phyloP scores from a whole-genome alignment of 768 basidiomycete species.

The Pulveroboletus frians region DNA sequence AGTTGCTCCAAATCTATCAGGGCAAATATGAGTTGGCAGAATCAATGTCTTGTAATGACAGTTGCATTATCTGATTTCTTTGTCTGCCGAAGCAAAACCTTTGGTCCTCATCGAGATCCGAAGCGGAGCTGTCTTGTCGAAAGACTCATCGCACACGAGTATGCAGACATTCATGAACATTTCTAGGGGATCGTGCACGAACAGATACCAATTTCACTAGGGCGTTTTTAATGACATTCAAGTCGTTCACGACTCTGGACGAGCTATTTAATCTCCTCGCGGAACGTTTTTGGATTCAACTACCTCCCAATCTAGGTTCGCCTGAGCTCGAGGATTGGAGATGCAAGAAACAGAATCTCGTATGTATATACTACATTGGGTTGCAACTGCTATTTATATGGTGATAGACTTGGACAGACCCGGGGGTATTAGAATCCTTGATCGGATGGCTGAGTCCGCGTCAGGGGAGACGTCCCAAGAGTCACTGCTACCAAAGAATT shows the following conservation, averaged over 20 bases:
- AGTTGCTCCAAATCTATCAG: too few relatives aligned
- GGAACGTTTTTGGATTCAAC: constrained; percentile 51
- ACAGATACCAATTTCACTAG: constrained; percentile 52
- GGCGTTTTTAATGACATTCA: constrained; percentile 67
- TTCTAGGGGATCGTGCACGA: constrained; percentile 1
- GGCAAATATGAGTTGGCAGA: too few relatives aligned
- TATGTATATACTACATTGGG: constrained; percentile 33
- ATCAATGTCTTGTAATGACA: too few relatives aligned
- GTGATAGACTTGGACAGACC: constrained; percentile 61
- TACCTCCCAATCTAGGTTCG: constrained; percentile 41
- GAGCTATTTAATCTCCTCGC: constrained; percentile 52
- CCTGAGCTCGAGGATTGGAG: constrained; percentile 52
- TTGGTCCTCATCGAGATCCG: constrained; percentile 62
- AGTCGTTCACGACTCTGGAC: constrained; percentile 55
- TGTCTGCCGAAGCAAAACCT: constrained; percentile 42
- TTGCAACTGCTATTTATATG: constrained; percentile 25
- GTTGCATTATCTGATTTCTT: constrained; percentile 35
- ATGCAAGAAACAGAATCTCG: constrained; percentile 50
- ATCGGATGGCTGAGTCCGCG: constrained; percentile 50
- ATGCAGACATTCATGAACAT: constrained; percentile 33
- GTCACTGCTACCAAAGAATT: constrained; percentile 47
- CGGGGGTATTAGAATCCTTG: constrained; percentile 51
- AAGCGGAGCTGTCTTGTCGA: constrained; percentile 64
- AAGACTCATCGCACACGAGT: constrained; percentile 60
- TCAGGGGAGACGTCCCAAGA: constrained; percentile 37